Conservation (phyloP, 2,329 filamentous ascomycete species). For the Cryphonectria japonica region DNA sequence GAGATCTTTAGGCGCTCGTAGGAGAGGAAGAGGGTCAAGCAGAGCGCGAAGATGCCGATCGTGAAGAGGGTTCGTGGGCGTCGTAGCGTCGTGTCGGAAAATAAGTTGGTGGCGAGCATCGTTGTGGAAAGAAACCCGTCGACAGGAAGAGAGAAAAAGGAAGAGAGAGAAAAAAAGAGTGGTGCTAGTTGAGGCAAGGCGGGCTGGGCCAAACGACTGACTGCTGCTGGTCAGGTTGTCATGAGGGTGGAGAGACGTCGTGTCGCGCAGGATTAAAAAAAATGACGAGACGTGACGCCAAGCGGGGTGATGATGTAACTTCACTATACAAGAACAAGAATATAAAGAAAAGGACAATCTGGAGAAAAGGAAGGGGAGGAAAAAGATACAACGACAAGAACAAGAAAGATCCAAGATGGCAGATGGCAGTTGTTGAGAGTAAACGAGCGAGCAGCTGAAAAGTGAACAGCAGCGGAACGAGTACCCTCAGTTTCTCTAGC, state of each 20-base stretch:
- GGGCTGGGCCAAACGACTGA: not conserved
- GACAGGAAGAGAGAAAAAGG: not conserved
- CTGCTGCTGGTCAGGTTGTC: slow-evolving; percentile 5
- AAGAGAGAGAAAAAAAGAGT: not conserved
- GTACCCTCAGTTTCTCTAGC: not conserved
- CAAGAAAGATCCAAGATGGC: not conserved
- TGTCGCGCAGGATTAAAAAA: not conserved
- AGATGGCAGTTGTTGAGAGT: not conserved
- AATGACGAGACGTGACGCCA: not conserved
- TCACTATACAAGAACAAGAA: not conserved
- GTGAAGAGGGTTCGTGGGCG: slow-evolving; percentile 39
- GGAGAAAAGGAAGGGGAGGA: not conserved
- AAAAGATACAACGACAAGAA: not conserved
- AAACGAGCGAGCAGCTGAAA: not conserved
- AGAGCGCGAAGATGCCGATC: slow-evolving; percentile 39
- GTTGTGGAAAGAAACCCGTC: not conserved
- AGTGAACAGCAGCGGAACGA: not conserved
- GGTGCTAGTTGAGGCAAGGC: not conserved
- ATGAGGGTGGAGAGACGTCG: slow-evolving; percentile 6
- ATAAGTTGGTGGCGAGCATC: slow-evolving; percentile 1
- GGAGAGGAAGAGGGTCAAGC: slow-evolving; percentile 39
- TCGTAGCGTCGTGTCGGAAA: slow-evolving; percentile 29
- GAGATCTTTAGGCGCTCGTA: slow-evolving; percentile 39
- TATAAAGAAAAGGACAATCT: not conserved
- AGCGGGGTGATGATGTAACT: not conserved